Base-by-base conservation (phyloP, 208 protist genomes). In the Trypanosomatidae sp. region DNA sequence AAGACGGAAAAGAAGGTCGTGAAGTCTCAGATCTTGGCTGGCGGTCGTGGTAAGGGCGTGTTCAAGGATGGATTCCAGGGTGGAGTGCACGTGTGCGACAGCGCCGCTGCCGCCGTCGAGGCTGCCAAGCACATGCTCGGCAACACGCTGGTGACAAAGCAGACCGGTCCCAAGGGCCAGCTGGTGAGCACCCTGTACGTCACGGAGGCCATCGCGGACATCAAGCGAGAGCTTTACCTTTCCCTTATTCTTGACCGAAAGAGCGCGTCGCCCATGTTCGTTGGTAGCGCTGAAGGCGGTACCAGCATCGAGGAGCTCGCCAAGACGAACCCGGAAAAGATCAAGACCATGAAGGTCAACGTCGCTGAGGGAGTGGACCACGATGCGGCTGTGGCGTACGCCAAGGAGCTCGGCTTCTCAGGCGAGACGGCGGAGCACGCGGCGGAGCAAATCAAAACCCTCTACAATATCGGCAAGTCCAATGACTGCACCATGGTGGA, bases 241-340 rank as follows among this genome's bases (percentile, higher is more conserved):
- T 98, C 98, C 60, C 98, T 99, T 66, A 90, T 99, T 72, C 96
- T 99, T 47, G 98, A 99, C 89, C 91, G 98, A 70, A 87, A 90
- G 74, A 95, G 74, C 73, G 86, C 89, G 44, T 97, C 92, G 28
- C 97, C 96, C 47, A 95, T 98, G 77, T 92, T 98, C 74, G 93
- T 98, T 80, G 96, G 91, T 56, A 98, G 94, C 75, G 87, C 96
- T 39, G 85, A 99, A 81, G 99, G 98, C 68, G 98, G 98, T 74
- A 99, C 99, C 88, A 98, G 98, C 75, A 99, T 99, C 77, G 99
- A 99, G 89, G 94, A 98, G 69, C 96, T 99, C 47, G 98, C 99
- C 49, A 89, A 92, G 66, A 92, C 89, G 43, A 87, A 89, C 69
- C 98, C 98, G 33, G 96, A 99, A 59, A 92, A 90, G 74, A 99